Conservation (phyloP, 768 basidiomycete genomes). For the Lactarius psammicola region DNA sequence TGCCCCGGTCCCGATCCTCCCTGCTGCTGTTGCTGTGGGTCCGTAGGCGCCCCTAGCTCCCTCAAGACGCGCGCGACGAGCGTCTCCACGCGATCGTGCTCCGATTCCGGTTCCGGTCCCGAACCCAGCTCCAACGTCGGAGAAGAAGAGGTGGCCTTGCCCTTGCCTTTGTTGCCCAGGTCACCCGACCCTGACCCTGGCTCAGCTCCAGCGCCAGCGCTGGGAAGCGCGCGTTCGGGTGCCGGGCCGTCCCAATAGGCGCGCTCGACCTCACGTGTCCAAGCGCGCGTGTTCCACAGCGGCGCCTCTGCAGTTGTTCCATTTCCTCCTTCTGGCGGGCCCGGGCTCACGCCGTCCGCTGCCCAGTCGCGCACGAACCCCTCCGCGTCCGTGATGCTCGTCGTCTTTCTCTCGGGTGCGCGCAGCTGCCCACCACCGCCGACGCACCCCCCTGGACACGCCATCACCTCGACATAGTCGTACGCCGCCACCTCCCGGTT, state of each 20-base stretch:
- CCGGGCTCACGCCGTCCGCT: slow-evolving; percentile 45
- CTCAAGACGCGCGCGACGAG: slow-evolving; percentile 41
- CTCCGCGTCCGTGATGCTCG: slow-evolving; percentile 60
- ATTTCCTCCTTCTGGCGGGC: not conserved
- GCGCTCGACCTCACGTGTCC: slow-evolving; percentile 78
- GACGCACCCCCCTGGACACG: slow-evolving; percentile 95
- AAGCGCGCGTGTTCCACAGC: slow-evolving; percentile 80
- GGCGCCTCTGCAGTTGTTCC: slow-evolving; percentile 49
- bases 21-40: not conserved
- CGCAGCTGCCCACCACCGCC: slow-evolving; percentile 91
- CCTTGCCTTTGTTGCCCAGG: not conserved
- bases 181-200: not conserved
- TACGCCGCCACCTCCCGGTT: slow-evolving; percentile 47
- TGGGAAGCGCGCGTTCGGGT: slow-evolving; percentile 33
- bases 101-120: not conserved
- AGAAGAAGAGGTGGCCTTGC: not conserved
- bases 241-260: slow-evolving; percentile 64
- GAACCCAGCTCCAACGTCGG: not conserved
- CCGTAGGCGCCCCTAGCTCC: slow-evolving; percentile 41
- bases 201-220: too few relatives aligned
- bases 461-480: slow-evolving; percentile 98
- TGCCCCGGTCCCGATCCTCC: not conserved
- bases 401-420: slow-evolving; percentile 24
- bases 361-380: slow-evolving; percentile 65
- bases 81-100: slow-evolving; percentile 35